Evolutionary conservation across 1,284 basidiomycete genomes (phyloP).

Genomic region (Sphaerobolus stellatus): DNA sequence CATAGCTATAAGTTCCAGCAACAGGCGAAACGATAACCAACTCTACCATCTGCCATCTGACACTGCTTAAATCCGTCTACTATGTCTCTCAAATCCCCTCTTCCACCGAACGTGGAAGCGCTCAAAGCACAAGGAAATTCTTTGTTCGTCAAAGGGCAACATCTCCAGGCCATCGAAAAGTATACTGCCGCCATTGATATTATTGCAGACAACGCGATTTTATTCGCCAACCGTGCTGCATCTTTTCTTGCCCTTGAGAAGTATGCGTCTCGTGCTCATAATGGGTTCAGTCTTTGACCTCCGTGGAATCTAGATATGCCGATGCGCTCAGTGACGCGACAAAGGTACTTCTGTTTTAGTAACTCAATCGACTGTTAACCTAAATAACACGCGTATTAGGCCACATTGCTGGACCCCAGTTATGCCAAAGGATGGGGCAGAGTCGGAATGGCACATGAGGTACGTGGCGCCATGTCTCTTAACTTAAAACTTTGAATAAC

Average conservation of each 20-base stretch:
- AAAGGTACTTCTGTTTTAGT: neutral
- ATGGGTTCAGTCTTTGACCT: neutral
- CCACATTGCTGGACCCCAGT: constrained; percentile 32
- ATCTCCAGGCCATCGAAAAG: constrained; percentile 17
- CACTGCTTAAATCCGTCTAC: too few species aligned
- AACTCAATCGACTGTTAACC: neutral
- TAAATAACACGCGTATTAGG: constrained; percentile 19
- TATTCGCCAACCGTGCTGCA: constrained; percentile 23
- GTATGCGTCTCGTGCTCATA: constrained; percentile 10
- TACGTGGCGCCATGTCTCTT: too few species aligned
- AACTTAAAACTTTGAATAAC: neutral
- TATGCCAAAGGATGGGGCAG: constrained; percentile 37
- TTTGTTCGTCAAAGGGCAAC: constrained; percentile 31
- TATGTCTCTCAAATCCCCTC: too few species aligned
- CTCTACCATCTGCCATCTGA: too few species aligned
- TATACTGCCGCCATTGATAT: constrained; percentile 22
- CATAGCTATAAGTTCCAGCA: too few species aligned
- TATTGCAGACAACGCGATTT: constrained; percentile 15
- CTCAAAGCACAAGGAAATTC: constrained; percentile 40
- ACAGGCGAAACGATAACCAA: too few species aligned
- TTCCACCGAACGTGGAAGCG: neutral
- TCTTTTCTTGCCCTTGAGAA: constrained; percentile 16
- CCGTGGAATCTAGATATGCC: neutral
- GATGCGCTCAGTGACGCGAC: neutral
- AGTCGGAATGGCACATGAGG: constrained; percentile 31